Percentiles rank a stretch among this genome's conserved stretches.
These are phyloP conservation scores for Termitomyces sp. DNA, from an alignment of 768 basidiomycete genomes.

Conservation along the genomic window DNA sequence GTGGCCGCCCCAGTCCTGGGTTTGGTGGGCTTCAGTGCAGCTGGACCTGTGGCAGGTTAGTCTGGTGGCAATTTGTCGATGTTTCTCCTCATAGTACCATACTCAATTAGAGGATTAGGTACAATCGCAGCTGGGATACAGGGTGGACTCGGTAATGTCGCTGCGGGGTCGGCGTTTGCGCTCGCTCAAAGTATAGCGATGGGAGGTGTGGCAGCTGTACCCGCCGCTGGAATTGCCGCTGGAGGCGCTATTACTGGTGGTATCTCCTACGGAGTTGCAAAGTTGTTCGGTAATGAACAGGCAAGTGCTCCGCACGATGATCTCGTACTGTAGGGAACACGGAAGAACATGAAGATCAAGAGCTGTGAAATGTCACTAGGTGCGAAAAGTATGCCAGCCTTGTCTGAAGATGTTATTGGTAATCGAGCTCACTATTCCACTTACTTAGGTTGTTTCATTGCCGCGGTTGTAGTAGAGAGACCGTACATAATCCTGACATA, in stretches of 20 bases:
- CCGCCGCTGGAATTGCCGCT: background rate
- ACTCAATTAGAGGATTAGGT: too few relatives aligned
- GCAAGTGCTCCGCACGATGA: too few relatives aligned
- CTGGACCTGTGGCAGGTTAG: slow-evolving; percentile 4
- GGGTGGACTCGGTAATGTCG: background rate
- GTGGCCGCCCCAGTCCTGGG: background rate
- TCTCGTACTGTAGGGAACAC: too few relatives aligned
- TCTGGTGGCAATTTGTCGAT: background rate
- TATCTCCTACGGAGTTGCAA: background rate
- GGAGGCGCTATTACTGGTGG: slow-evolving; percentile 2
- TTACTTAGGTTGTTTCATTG: too few relatives aligned
- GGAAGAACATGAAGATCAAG: too few relatives aligned
- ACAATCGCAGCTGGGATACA: slow-evolving; percentile 4
- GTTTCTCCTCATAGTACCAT: too few relatives aligned
- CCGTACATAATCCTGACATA: too few relatives aligned
- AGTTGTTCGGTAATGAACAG: background rate
- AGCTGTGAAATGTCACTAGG: too few relatives aligned
- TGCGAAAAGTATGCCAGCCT: too few relatives aligned
- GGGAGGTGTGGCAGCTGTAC: slow-evolving; percentile 9
- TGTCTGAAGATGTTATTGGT: too few relatives aligned
- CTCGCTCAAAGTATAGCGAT: slow-evolving; percentile 15
- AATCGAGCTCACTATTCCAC: too few relatives aligned
- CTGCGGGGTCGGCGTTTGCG: slow-evolving; percentile 9
- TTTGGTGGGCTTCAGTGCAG: background rate
- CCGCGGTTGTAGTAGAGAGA: too few relatives aligned